phyloP scores from a whole-genome alignment of 179 eudicot species.

The Sideroxylon spinosum region DNA sequence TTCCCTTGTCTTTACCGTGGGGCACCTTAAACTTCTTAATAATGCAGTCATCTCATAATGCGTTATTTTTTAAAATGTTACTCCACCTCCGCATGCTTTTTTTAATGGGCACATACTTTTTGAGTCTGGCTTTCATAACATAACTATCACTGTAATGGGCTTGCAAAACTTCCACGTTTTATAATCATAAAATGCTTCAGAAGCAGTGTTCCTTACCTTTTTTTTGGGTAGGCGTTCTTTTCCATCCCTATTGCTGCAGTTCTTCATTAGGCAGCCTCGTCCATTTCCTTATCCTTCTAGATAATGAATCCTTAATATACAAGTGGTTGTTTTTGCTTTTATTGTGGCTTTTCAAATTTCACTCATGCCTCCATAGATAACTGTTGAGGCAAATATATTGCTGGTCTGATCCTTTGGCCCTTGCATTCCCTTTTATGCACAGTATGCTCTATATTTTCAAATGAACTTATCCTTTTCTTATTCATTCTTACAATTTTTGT shows the following conservation, averaged over 20 bases:
- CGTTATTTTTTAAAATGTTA: neutral
- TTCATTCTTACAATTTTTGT: neutral
- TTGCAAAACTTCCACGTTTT: neutral
- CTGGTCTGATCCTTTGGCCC: neutral
- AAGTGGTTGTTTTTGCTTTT: constrained; percentile 3
- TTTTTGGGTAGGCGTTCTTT: no score
- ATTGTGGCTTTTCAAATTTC: neutral
- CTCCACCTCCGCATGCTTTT: neutral
- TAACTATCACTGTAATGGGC: constrained; percentile 1
- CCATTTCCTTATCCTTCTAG: neutral
- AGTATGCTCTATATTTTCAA: neutral
- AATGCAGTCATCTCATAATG: neutral
- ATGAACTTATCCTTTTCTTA: neutral
- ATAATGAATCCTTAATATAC: neutral
- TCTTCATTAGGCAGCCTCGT: neutral
- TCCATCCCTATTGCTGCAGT: neutral
- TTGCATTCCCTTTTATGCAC: neutral
- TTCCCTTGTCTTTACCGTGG: neutral
- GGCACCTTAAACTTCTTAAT: neutral
- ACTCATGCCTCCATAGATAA: neutral
- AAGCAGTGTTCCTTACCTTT: neutral
- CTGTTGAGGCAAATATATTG: neutral
- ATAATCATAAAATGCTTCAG: neutral
- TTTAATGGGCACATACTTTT: neutral
- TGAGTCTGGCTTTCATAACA: neutral